phyloP scores from a whole-genome alignment of 2,329 filamentous ascomycete species.

The Aureobasidium uvarum region DNA sequence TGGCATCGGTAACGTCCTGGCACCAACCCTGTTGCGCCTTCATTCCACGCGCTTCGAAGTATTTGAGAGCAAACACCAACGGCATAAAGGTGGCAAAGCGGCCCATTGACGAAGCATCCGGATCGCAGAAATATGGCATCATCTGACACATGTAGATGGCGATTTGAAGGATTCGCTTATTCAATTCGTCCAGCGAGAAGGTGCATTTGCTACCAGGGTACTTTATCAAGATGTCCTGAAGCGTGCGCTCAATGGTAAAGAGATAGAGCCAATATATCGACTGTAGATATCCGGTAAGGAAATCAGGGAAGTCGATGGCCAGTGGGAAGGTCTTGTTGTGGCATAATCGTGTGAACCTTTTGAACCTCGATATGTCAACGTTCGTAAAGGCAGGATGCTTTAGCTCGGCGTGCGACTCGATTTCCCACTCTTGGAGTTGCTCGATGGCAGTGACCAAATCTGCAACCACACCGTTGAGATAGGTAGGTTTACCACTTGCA shows the following conservation, averaged over 20 bases:
- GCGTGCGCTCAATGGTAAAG: slow-evolving; percentile 32
- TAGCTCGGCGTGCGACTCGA: neutral
- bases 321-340: slow-evolving; percentile 33
- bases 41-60: slow-evolving; percentile 13
- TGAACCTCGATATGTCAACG: neutral
- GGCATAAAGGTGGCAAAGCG: slow-evolving; percentile 24
- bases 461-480: neutral
- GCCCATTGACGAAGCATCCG: slow-evolving; percentile 13
- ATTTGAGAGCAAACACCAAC: slow-evolving; percentile 13
- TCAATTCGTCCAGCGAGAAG: slow-evolving; percentile 9
- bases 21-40: slow-evolving; percentile 17
- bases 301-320: slow-evolving; percentile 34
- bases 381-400: neutral
- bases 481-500: neutral
- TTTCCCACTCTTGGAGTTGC: slow-evolving; percentile 6
- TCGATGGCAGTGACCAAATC: slow-evolving; percentile 5
- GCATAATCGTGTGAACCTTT: slow-evolving; percentile 26
- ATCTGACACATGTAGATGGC: slow-evolving; percentile 23
- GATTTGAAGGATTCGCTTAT: slow-evolving; percentile 60
- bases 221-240: neutral
- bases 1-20: slow-evolving; percentile 7
- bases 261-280: slow-evolving; percentile 37
- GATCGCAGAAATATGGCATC: slow-evolving; percentile 24
- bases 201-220: neutral
- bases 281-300: slow-evolving; percentile 35